Evolutionary conservation across 768 basidiomycete species (phyloP).

Genomic region (Serendipita sp.): DNA sequence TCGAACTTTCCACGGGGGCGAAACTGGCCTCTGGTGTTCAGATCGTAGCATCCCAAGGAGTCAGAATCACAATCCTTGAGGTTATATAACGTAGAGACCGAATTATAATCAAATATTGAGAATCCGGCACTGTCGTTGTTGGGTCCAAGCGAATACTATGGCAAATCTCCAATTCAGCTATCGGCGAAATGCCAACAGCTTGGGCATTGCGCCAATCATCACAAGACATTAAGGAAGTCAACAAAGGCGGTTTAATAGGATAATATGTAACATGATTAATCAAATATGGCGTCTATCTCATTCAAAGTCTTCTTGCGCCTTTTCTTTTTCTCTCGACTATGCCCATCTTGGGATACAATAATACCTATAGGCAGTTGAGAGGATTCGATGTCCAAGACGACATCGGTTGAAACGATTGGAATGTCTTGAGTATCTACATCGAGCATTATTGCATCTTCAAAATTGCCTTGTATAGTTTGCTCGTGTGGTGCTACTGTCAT

Average conservation of each 20-base stretch:
- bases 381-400: no score
- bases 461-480: no score
- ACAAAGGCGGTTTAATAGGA: background rate
- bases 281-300: background rate
- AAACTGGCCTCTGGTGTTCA: background rate
- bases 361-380: no score
- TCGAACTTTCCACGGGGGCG: conserved; percentile 1
- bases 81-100: background rate
- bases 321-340: background rate
- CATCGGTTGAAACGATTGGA: no score
- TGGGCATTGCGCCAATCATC: no score
- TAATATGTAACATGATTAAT: background rate
- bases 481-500: no score
- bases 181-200: background rate
- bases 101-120: no score
- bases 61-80: background rate
- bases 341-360: no score
- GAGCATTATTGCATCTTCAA: no score
- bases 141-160: background rate
- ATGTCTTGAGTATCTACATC: no score
- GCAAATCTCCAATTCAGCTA: background rate
- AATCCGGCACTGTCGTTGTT: background rate
- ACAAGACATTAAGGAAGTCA: background rate
- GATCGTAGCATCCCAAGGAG: background rate
- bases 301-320: background rate